These are phyloP conservation scores for Talaromyces atroroseus DNA, from an alignment of 2,329 filamentous ascomycete genomes.

Conservation along the genomic window DNA sequence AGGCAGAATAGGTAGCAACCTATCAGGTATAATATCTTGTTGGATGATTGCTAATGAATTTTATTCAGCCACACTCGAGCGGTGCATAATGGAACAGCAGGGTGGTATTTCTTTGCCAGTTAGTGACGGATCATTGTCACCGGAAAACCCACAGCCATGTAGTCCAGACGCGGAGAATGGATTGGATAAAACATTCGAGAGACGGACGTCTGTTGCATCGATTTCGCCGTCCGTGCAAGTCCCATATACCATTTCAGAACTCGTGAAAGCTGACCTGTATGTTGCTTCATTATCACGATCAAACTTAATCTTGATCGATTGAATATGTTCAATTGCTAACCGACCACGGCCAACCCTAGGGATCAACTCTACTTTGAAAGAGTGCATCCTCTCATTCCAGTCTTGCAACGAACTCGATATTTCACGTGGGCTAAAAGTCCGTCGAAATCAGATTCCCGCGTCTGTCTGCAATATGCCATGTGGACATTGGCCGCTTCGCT, in stretches of 20 bases:
- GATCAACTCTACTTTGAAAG: constrained; percentile 88
- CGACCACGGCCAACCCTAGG: constrained; percentile 35
- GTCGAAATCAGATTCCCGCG: constrained; percentile 74
- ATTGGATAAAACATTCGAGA: constrained; percentile 2
- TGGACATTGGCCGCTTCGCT: constrained; percentile 84
- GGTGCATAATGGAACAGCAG: constrained; percentile 23
- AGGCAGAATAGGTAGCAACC: constrained; percentile 22
- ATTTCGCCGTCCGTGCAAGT: constrained; percentile 1
- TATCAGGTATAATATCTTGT: not conserved
- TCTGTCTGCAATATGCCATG: constrained; percentile 87
- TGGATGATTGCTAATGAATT: not conserved
- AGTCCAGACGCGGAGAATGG: constrained; percentile 9
- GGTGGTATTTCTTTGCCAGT: constrained; percentile 16
- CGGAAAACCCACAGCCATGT: constrained; percentile 3
- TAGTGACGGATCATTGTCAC: constrained; percentile 10
- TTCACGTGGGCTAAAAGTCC: constrained; percentile 73
- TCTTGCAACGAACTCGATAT: constrained; percentile 88
- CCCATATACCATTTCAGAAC: constrained; percentile 10
- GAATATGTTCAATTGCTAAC: not conserved
- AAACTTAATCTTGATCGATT: not conserved
- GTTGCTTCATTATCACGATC: not conserved
- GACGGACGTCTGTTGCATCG: constrained; percentile 5
- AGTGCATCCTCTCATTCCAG: constrained; percentile 74
- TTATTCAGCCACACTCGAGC: constrained; percentile 21
- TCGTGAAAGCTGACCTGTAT: constrained; percentile 16